phyloP scores from a whole-genome alignment of 495 filamentous ascomycete species.

The Halenospora varia region DNA sequence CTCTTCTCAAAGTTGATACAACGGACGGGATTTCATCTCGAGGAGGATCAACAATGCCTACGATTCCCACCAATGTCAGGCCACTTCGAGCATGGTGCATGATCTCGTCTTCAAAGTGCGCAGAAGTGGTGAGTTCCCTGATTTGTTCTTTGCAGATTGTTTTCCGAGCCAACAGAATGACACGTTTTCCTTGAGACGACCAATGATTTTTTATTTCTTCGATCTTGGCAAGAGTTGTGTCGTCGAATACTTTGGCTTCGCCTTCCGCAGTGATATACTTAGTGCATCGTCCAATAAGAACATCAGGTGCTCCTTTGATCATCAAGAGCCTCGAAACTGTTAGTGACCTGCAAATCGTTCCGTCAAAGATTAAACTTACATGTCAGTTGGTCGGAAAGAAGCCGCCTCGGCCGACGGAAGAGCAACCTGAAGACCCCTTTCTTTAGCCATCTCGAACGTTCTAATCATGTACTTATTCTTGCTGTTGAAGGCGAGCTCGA shows the following conservation, averaged over 20 bases:
- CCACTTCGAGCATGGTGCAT: constrained; percentile 40
- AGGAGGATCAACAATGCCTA: constrained; percentile 65
- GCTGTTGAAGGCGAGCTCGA: constrained; percentile 70
- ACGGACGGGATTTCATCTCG: constrained; percentile 61
- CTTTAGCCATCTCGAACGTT: constrained; percentile 33
- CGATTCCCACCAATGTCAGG: constrained; percentile 57
- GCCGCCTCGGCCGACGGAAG: constrained; percentile 33
- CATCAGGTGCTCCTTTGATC: constrained; percentile 64
- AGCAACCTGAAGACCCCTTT: constrained; percentile 33
- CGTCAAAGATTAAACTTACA: constrained; percentile 28
- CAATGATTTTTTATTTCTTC: constrained; percentile 54
- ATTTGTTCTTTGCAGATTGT: constrained; percentile 35
- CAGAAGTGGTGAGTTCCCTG: constrained; percentile 29
- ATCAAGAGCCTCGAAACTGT: constrained; percentile 35
- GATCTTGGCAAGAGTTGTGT: constrained; percentile 33
- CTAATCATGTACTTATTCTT: constrained; percentile 75
- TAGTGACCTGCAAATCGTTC: not conserved
- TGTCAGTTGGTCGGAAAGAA: constrained; percentile 35
- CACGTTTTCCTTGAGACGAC: constrained; percentile 60
- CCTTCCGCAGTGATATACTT: constrained; percentile 45
- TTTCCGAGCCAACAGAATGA: constrained; percentile 62
- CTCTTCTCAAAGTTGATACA: constrained; percentile 50
- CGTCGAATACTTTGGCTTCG: constrained; percentile 37
- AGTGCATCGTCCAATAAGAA: constrained; percentile 52
- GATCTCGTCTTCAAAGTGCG: constrained; percentile 50